phyloP scores from a whole-genome alignment of 2,329 filamentous ascomycete genomes.

The Neocatenulostroma microsporum region DNA sequence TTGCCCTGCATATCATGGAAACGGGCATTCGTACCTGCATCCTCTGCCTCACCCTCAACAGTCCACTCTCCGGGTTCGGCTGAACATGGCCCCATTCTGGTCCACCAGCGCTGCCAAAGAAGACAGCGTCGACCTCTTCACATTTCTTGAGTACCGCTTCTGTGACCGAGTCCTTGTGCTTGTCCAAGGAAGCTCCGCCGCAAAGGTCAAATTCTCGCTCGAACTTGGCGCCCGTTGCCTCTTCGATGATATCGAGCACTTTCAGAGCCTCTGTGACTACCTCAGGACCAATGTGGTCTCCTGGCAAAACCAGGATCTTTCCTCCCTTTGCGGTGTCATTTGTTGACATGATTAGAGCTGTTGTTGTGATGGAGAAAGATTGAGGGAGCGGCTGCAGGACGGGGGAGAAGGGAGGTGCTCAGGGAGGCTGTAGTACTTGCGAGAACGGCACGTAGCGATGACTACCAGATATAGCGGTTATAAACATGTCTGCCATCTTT shows the following conservation, averaged over 20 bases:
- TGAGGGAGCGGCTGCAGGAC: too few species aligned
- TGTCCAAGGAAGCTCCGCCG: conserved; percentile 37
- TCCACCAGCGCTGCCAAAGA: conserved; percentile 44
- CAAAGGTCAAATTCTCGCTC: conserved; percentile 29
- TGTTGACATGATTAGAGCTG: conserved; percentile 3
- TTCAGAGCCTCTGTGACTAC: conserved; percentile 42
- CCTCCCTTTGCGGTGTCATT: conserved; percentile 9
- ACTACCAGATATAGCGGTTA: too few species aligned
- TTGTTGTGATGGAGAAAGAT: too few species aligned
- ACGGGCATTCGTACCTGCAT: conserved; percentile 39
- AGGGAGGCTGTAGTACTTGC: too few species aligned
- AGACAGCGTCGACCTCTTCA: conserved; percentile 36
- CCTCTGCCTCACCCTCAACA: conserved; percentile 34
- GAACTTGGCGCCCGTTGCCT: conserved; percentile 19
- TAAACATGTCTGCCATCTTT: too few species aligned
- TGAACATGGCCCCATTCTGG: conserved; percentile 38
- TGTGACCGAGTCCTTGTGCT: conserved; percentile 39
- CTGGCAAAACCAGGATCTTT: conserved; percentile 39
- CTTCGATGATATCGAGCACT: conserved; percentile 38
- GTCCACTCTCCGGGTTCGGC: conserved; percentile 41
- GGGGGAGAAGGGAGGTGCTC: too few species aligned
- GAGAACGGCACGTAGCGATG: too few species aligned
- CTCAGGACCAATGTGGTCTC: conserved; percentile 47
- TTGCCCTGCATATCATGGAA: conserved; percentile 1
- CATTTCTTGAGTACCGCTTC: conserved; percentile 38